Evolutionary conservation across 805 yeast genomes (phyloP), one percentile per base, ranked within the genome.

Genomic region (Ogataea paraovalis): DNA sequence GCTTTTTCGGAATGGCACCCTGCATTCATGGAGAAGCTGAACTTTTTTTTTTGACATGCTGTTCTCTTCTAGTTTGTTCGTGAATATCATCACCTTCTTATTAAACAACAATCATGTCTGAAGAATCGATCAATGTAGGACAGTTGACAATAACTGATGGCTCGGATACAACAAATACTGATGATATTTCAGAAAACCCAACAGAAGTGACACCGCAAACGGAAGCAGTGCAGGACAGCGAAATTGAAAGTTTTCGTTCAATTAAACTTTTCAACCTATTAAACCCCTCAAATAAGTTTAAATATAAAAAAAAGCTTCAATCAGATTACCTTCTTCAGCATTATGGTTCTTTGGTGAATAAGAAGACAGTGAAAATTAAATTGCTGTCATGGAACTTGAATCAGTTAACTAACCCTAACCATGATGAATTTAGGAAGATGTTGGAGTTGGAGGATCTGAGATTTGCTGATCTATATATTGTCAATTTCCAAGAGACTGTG

Each of bases 401-500:
- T 49, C 69, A 45, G 23, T 41, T 47, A 39, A 48, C 45, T 21
- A 48, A 20, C 14, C 37, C 46, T 14, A 54, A 52, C 13, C 9
- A 27, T 5, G 57, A 53, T 8, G 30, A 50, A 16, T 50, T 57
- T 6, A 46, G 47, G 2, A 55, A 57, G 40, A 27, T 63, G 7
- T 41, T 62, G 1, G 3, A n/a, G 25, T 33, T 37, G 9, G 21
- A 49, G 22, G 47, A 46, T n/a, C 23, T 27, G 7, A 37, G 46
- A 5, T 41, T 43, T 20, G 49, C 62, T 12, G 76, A 72, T 50
- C 39, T 78, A 1, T 70, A 72, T 45, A 64, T 75, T 5, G 51
- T 78, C 4, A 72, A 73, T 6, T 63, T 78, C 39, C 83, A 78
- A 55, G 83, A 78, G 53, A 70, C 79, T 0, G 68, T 78, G 3